Conservation (phyloP, 73 alveolate genomes). For the Paramecium octaurelia region DNA sequence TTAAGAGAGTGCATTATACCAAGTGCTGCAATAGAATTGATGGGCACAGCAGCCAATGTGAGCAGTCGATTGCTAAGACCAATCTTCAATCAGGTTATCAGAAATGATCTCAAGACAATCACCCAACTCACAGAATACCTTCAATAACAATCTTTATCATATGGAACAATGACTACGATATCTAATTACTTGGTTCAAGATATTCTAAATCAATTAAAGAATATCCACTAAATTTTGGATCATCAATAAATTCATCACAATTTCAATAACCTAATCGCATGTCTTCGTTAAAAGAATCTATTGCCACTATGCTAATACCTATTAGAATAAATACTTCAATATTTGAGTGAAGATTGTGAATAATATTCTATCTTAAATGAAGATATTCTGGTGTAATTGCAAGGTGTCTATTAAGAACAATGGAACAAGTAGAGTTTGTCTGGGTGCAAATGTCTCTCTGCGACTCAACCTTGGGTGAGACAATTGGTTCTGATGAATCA, state of each 20-base stretch:
- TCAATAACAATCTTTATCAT: not conserved
- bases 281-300: not conserved
- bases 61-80: constrained; percentile 33
- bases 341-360: not conserved
- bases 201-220: not conserved
- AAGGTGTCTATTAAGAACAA: constrained; percentile 27
- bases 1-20: constrained; percentile 45
- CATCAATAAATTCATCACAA: not conserved
- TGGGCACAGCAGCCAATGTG: constrained; percentile 43
- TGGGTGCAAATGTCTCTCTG: not conserved
- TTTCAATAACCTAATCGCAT: not conserved
- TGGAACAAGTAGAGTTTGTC: not conserved
- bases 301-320: not conserved
- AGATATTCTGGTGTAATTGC: not conserved
- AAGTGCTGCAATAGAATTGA: constrained; percentile 39
- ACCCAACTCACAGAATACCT: not conserved
- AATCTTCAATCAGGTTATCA: not conserved
- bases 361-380: not conserved
- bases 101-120: not conserved
- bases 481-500: not conserved
- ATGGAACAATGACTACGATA: not conserved
- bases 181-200: not conserved
- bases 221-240: not conserved
- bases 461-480: constrained; percentile 27
- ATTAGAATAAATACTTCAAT: not conserved